Evolutionary conservation across 768 basidiomycete genomes (phyloP).

Genomic region (Asterophora parasitica): DNA sequence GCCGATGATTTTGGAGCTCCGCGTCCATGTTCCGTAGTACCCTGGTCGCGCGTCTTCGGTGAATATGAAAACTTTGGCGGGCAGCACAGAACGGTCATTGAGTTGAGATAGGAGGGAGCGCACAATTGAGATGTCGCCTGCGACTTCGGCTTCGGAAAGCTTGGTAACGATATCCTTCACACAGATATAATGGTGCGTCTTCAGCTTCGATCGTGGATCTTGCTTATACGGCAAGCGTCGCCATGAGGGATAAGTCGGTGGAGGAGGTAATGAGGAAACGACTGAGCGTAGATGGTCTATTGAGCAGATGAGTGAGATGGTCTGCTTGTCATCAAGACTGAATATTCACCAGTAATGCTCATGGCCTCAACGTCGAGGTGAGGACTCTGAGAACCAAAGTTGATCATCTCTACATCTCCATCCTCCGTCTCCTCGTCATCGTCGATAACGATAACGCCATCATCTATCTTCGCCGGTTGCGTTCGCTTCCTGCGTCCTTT

Average conservation of each 20-base stretch:
- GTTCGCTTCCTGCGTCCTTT: constrained; percentile 22
- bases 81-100: constrained; percentile 54
- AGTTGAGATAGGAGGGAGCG: constrained; percentile 61
- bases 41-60: constrained; percentile 82
- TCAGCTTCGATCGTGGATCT: constrained; percentile 30
- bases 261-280: constrained; percentile 28
- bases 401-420: constrained; percentile 22
- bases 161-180: constrained; percentile 48
- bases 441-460: constrained; percentile 60
- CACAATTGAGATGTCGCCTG: constrained; percentile 65
- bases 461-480: constrained; percentile 18
- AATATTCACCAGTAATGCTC: constrained; percentile 36
- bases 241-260: constrained; percentile 18
- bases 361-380: constrained; percentile 26
- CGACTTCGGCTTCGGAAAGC: constrained; percentile 74
- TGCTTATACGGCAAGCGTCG: constrained; percentile 14
- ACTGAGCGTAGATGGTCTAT: constrained; percentile 37
- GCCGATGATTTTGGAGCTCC: constrained; percentile 70
- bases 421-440: constrained; percentile 12
- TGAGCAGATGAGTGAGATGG: constrained; percentile 1
- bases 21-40: constrained; percentile 94
- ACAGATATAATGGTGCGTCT: constrained; percentile 32
- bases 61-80: constrained; percentile 83
- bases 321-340: not conserved
- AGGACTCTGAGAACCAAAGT: constrained; percentile 11